These are phyloP conservation scores for Suillus cothurnatus DNA, from an alignment of 768 basidiomycete species.

Conservation along the genomic window DNA sequence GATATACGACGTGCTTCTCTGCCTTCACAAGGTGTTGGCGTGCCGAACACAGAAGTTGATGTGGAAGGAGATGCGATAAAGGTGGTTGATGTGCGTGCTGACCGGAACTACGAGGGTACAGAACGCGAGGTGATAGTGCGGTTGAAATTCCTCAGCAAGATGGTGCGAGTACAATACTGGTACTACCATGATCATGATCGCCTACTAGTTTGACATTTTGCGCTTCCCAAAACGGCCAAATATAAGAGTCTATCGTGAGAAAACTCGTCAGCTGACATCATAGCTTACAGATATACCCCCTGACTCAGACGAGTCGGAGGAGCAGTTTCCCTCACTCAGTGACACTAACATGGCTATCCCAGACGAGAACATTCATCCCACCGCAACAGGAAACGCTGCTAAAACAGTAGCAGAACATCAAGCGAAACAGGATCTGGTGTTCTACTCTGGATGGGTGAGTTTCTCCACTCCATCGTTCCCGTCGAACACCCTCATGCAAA, in stretches of 20 bases:
- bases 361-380: constrained; percentile 56
- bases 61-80: constrained; percentile 49
- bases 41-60: constrained; percentile 33
- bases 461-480: background rate
- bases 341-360: constrained; percentile 36
- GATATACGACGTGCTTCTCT: constrained; percentile 46
- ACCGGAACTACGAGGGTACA: constrained; percentile 28
- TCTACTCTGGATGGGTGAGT: constrained; percentile 63
- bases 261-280: background rate
- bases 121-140: constrained; percentile 12
- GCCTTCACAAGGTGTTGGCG: constrained; percentile 26
- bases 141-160: constrained; percentile 9
- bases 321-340: background rate
- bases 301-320: background rate
- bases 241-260: background rate
- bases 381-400: constrained; percentile 58
- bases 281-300: constrained; percentile 8
- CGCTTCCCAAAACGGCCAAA: background rate
- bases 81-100: constrained; percentile 55
- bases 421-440: constrained; percentile 53
- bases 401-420: constrained; percentile 54
- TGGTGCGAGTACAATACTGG: constrained; percentile 16
- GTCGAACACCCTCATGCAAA: background rate
- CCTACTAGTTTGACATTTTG: background rate
- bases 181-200: constrained; percentile 17